Evolutionary conservation across 495 filamentous ascomycete species (phyloP), one percentile per base, ranked within the genome.

Genomic region (Penicillium odoratum): DNA sequence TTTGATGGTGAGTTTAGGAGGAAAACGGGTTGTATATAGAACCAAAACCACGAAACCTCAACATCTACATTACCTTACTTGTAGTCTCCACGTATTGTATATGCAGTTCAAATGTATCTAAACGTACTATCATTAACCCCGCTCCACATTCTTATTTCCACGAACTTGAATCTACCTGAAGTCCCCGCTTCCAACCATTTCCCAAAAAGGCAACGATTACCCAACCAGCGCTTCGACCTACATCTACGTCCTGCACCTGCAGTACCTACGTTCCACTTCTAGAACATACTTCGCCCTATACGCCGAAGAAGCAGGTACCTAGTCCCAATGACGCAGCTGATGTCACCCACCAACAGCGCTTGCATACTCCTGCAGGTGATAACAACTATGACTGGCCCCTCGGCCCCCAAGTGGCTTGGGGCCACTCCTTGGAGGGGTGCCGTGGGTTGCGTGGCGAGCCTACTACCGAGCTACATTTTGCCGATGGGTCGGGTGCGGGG

Each of bases 1-100:
- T 59, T 31, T 56, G 58, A 45, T 52, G 58, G 53, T 62, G 55
- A 42, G 45, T 52, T 16, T 30, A 48, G 48, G 51, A 38, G 46
- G 48, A 42, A 49, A 28, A 51, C 57, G 44, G 57, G 57, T 63
- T 60, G 61, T 63, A 63, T 34, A 63, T 63, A 63, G 61, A 59
- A 55, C 52, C 56, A 57, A 53, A 59, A 59, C 52, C 60, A 60
- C 57, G 49, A 60, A 31, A 11, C 48, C 49, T 55, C 45, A 42
- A 49, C 51, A 55, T 55, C 30, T 44, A 36, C 9, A 5, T 48
- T 33, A 38, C 28, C 40, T 34, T 48, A 44, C 48, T 7, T 44
- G 40, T 33, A 33, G 31, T 33, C 21, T 21, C 21, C 21, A 2
- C 21, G 21, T 21, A 21, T 21, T 21, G 21, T 21, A 21, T 21